A percentile compares a stretch with the other conserved stretches of the same genome.
Conservation (phyloP, 2,329 filamentous ascomycete species). For the Neofusicoccum kwambonambiense region DNA sequence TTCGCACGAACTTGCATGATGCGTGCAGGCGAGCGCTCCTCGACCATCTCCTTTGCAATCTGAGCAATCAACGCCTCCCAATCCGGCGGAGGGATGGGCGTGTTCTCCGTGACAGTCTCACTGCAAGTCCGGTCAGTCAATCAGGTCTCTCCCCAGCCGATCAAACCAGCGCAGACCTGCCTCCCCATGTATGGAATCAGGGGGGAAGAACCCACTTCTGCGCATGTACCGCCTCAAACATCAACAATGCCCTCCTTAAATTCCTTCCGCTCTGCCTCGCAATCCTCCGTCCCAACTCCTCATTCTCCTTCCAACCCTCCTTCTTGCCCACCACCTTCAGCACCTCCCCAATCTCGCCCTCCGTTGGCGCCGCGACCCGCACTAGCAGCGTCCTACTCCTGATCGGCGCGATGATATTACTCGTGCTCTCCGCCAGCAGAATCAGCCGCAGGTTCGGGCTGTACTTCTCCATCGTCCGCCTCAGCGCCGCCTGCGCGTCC, state of each 20-base stretch:
- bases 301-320: conserved; percentile 78
- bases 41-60: conserved; percentile 89
- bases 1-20: conserved; percentile 87
- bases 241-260: conserved; percentile 81
- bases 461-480: conserved; percentile 99
- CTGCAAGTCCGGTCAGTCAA: conserved; percentile 46
- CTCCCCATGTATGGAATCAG: too few relatives aligned
- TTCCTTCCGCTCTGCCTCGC: conserved; percentile 90
- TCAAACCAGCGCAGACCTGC: too few relatives aligned
- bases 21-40: conserved; percentile 84
- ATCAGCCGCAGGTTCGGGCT: conserved; percentile 91
- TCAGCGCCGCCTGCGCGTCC: conserved; percentile 91
- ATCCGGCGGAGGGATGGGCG: conserved; percentile 88
- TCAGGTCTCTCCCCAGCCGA: too few relatives aligned
- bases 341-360: conserved; percentile 78
- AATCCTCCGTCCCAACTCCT: conserved; percentile 77
- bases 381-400: conserved; percentile 87
- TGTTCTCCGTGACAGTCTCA: conserved; percentile 84
- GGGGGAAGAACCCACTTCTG: conserved; percentile 70
- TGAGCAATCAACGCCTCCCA: conserved; percentile 91
- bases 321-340: conserved; percentile 69
- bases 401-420: conserved; percentile 99
- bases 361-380: conserved; percentile 83
- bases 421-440: conserved; percentile 89
- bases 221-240: conserved; percentile 96